Base-by-base conservation (phyloP, 2,329 filamentous ascomycete species). In the Phaeosphaeriaceae sp. region DNA sequence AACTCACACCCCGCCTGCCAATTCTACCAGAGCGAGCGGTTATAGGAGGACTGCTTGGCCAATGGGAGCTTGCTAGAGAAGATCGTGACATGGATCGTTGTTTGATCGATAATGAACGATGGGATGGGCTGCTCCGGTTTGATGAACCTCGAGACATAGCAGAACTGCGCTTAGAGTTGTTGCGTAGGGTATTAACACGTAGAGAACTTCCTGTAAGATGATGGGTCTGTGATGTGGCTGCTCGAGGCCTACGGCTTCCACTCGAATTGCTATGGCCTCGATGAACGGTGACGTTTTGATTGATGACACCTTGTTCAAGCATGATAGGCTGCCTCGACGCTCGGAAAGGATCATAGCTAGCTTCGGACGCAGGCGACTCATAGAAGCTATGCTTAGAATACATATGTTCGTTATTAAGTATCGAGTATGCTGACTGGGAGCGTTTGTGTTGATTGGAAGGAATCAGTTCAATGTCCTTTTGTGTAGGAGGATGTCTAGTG, bases 261-360 rank as follows among this genome's bases (percentile, higher is more conserved):
- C 58, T 63, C 13, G 35, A n/a, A 34, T 35, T 41, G 41, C 63
- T 71, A 52, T 68, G 56, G 48, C 67, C 74, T 41, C 85, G 83
- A 63, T 91, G 87, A 39, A 94, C 79, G 0, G 84, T 85, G 42
- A 92, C 83, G 60, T 85, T 88, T 23, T 87, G 81, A 61, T 86
- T 85, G 51, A 86, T 82, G 13, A 49, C 13, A 6, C 77, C 79
- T 42, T 84, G 80, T 0, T 77, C 74, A 2, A 67, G 66, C 32
- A 71, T 44, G 18, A 82, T 74, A 17, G 78, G 76, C 46, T 81
- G 76, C 56, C 82, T 80, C 2, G 88, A 91, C 4, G 88, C 85
- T 63, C 89, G 84, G 70, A 89, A 96, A 0, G 92, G 91, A 69
- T 96, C 92, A 62, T 96, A 96, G 71, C 88, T 94, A 55, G 83